phyloP scores from a whole-genome alignment of 2,329 filamentous ascomycete genomes.

The Pseudogymnoascus sp. region DNA sequence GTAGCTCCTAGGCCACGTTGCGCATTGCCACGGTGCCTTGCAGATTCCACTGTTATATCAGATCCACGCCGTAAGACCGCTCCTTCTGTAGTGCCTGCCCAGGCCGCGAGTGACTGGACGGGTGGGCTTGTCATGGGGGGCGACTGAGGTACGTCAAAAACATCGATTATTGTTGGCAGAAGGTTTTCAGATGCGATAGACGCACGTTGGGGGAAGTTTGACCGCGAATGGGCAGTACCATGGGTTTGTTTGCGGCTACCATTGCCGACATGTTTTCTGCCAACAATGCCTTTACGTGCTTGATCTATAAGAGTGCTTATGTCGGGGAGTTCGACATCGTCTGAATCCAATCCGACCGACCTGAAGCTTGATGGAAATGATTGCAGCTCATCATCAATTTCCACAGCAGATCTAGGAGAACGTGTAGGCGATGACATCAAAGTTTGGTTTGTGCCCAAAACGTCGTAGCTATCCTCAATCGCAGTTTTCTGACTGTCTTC shows the following conservation, averaged over 20 bases:
- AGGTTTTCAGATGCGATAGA: not conserved
- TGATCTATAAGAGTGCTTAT: constrained; percentile 12
- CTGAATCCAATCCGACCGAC: constrained; percentile 10
- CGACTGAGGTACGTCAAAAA: constrained; percentile 35
- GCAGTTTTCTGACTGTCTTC: constrained; percentile 21
- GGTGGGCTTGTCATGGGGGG: constrained; percentile 33
- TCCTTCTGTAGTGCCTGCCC: not conserved
- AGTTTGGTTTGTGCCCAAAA: not conserved
- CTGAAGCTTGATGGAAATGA: constrained; percentile 3
- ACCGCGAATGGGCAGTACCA: not conserved
- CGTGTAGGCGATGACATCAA: not conserved
- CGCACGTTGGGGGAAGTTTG: not conserved
- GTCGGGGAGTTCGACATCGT: constrained; percentile 27
- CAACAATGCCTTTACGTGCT: not conserved
- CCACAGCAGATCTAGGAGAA: not conserved
- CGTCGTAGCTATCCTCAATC: not conserved
- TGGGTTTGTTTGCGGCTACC: not conserved
- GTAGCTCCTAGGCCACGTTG: not conserved
- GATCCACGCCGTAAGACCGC: not conserved
- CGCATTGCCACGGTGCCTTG: not conserved
- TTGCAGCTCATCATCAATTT: not conserved
- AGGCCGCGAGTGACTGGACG: constrained; percentile 9
- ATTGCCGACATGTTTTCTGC: not conserved
- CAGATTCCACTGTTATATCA: not conserved
- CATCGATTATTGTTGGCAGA: constrained; percentile 11